Evolutionary conservation across 345 rosid genomes (phyloP), one percentile per base, ranked within the genome.

Genomic region (Acer campestre): DNA sequence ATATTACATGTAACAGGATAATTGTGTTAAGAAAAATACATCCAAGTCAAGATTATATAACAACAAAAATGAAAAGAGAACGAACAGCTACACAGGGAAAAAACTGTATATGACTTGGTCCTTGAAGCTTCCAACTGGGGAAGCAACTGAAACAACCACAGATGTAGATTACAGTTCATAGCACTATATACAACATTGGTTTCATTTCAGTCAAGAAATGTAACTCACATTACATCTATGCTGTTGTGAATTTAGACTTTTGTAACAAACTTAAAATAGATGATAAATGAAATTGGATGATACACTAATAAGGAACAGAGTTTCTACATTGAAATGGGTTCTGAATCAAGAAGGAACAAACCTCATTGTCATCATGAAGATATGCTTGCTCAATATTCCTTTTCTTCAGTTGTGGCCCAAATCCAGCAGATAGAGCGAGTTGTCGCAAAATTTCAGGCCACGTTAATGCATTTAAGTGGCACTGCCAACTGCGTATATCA

Each of bases 361-460:
- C 97, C 92, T 94, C 97, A 66, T 83, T 80, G 38, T 91, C 92
- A 76, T 91, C 93, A 68, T 81, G 88, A 58, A 74, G 74, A 70
- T 82, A 83, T n/a, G 81, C 48, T 48, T 82, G 84, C 22, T 90
- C 93, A 53, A 80, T 68, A 70, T 87, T 86, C 78, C 44, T 82
- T 84, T 84, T 88, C 82, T 88, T 92, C 71, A 90, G 81, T 71
- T 87, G 89, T 0, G 98, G 98, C 71, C 98, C 97, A 44, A 89
- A 91, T 67, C 97, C 96, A 14, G 97, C 93, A 76, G 96, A 90
- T 31, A 92, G 82, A 79, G 90, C 94, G 16, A 94, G 80, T 79
- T 94, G 98, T 74, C 97, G 85, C 87, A 94, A 81, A 76, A 94
- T 90, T 78, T 94, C 98, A 75, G 97, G 97, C 98, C 98, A 94